phyloP scores from a whole-genome alignment of 2,329 filamentous ascomycete species.

The Cytospora piceicola region DNA sequence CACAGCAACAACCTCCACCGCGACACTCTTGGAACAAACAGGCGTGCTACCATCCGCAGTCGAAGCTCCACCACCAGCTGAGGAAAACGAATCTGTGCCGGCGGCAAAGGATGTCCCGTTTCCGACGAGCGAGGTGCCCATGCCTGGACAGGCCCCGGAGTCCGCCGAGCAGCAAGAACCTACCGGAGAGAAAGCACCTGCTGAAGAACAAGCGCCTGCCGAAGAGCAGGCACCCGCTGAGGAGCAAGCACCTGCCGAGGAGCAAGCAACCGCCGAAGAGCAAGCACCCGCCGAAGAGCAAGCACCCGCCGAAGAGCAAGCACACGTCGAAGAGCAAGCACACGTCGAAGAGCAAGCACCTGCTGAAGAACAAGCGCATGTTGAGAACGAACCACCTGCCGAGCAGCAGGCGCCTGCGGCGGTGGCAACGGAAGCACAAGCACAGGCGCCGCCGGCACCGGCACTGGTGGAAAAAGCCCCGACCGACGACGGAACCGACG shows the following conservation, averaged over 20 bases:
- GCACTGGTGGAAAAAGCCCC: conserved; percentile 6
- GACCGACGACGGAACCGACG: conserved; percentile 20
- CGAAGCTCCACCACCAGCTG: background rate
- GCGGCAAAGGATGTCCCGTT: conserved; percentile 18
- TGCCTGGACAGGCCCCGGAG: conserved; percentile 20
- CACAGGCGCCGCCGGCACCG: conserved; percentile 2
- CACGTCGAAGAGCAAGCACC: background rate
- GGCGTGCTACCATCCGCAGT: background rate
- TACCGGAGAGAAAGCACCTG: background rate
- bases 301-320: background rate
- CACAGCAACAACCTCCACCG: background rate
- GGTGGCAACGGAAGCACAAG: background rate
- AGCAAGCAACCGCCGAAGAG: conserved; percentile 5
- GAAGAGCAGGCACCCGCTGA: background rate
- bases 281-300: background rate
- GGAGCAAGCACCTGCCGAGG: background rate
- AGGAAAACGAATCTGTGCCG: conserved; percentile 4
- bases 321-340: background rate
- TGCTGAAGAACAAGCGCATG: background rate
- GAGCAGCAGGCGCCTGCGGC: conserved; percentile 6
- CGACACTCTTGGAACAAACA: conserved; percentile 13
- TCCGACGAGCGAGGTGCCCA: conserved; percentile 24
- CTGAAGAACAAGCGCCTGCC: background rate
- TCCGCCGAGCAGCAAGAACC: background rate
- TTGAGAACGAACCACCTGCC: too few species aligned